These are phyloP conservation scores for Marsdenia floribunda DNA, from an alignment of 257 asterid species.

Conservation along the genomic window DNA sequence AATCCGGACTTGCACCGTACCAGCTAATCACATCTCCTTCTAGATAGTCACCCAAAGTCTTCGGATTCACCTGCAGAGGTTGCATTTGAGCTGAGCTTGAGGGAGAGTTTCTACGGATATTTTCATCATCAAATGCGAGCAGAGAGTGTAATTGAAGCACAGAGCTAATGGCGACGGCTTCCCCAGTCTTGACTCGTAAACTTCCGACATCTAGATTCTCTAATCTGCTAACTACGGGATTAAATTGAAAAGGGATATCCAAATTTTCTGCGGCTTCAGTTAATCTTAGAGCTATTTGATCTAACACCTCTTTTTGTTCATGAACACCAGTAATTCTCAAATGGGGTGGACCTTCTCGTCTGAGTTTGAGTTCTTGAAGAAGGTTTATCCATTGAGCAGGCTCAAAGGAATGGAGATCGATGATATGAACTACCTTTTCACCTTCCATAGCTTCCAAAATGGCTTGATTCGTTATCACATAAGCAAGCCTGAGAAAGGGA, in stretches of 20 bases:
- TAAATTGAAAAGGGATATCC: slow-evolving; percentile 62
- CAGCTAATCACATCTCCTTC: slow-evolving; percentile 37
- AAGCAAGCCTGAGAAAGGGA: slow-evolving; percentile 61
- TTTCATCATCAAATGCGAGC: slow-evolving; percentile 47
- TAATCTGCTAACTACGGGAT: slow-evolving; percentile 42
- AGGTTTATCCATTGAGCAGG: slow-evolving; percentile 65
- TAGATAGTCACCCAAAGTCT: slow-evolving; percentile 45
- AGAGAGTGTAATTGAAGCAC: slow-evolving; percentile 53
- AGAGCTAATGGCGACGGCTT: slow-evolving; percentile 62
- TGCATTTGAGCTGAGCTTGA: slow-evolving; percentile 25
- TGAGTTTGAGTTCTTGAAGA: slow-evolving; percentile 39
- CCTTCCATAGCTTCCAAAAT: slow-evolving; percentile 76
- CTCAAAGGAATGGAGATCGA: slow-evolving; percentile 54
- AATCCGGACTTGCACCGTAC: slow-evolving; percentile 37
- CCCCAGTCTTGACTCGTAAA: slow-evolving; percentile 63
- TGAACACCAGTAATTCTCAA: slow-evolving; percentile 62
- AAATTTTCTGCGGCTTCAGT: slow-evolving; percentile 60
- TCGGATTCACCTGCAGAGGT: slow-evolving; percentile 28
- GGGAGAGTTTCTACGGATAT: slow-evolving; percentile 27
- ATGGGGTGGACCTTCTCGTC: slow-evolving; percentile 71
- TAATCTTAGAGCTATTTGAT: slow-evolving; percentile 41
- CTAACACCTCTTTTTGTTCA: slow-evolving; percentile 47
- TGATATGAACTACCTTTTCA: slow-evolving; percentile 59
- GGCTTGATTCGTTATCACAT: slow-evolving; percentile 64
- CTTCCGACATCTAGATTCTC: slow-evolving; percentile 53